Evolutionary conservation across 2,329 filamentous ascomycete genomes (phyloP).

Genomic region (Chaetomium sp.): DNA sequence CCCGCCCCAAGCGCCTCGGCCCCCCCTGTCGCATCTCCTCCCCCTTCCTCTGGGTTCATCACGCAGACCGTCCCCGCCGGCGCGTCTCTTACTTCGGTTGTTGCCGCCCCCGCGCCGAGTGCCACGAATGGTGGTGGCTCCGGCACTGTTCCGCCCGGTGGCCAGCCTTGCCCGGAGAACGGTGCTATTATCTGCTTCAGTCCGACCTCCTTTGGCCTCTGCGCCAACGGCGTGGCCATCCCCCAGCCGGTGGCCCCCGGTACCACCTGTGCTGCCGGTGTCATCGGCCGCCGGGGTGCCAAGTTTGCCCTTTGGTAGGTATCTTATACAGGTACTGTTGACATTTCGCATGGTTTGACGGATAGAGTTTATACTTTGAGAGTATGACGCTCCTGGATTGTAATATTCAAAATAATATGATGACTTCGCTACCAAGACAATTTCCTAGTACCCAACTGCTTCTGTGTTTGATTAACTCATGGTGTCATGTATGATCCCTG

Average conservation of each 20-base stretch:
- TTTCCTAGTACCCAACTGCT: no score
- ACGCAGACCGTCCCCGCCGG: neutral
- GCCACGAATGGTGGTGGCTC: neutral
- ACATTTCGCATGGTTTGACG: no score
- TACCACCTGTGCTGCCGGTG: conserved; percentile 29
- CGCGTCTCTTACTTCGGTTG: neutral
- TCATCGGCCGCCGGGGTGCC: conserved; percentile 21
- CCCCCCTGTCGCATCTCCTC: no score
- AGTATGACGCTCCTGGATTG: no score
- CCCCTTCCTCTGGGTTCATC: conserved; percentile 5
- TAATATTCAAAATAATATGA: no score
- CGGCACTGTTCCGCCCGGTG: conserved; percentile 10
- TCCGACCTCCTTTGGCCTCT: conserved; percentile 29
- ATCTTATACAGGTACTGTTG: neutral
- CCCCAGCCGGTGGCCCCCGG: conserved; percentile 31
- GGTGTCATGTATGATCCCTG: no score
- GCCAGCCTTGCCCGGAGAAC: conserved; percentile 28
- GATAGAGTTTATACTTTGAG: no score
- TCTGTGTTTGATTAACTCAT: no score
- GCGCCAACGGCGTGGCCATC: conserved; percentile 28
- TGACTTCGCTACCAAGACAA: no score
- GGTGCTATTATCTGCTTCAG: conserved; percentile 32
- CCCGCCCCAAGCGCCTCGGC: neutral
- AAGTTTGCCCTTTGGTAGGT: conserved; percentile 13
- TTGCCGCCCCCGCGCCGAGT: neutral